phyloP scores from a whole-genome alignment of 2,329 filamentous ascomycete genomes.

The Fonsecaea erecta region DNA sequence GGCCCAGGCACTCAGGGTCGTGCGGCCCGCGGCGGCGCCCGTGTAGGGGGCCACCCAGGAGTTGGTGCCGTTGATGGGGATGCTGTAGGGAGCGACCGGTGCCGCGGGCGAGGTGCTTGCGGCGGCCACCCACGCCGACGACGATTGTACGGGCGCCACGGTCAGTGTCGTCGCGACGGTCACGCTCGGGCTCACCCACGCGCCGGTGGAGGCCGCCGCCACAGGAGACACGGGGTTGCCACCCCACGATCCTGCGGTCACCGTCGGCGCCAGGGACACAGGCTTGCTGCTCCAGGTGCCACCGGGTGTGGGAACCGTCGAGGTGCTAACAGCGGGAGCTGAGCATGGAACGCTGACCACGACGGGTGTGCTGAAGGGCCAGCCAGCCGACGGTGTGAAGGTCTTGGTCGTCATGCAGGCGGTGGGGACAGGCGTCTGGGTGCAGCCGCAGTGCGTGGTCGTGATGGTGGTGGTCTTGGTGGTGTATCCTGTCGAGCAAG shows the following conservation, averaged over 20 bases:
- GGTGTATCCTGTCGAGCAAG: slow-evolving; percentile 21
- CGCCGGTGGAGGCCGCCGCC: slow-evolving; percentile 3
- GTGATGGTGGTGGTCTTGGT: slow-evolving; percentile 24
- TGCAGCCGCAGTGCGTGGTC: slow-evolving; percentile 26
- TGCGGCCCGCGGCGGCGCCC: slow-evolving; percentile 27
- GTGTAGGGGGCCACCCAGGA: slow-evolving; percentile 27
- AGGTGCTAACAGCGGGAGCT: background rate
- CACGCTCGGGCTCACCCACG: slow-evolving; percentile 16
- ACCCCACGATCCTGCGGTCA: background rate
- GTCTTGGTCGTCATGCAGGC: slow-evolving; percentile 21
- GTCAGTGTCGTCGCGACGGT: slow-evolving; percentile 27
- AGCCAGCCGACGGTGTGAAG: slow-evolving; percentile 20
- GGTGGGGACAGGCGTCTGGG: slow-evolving; percentile 24
- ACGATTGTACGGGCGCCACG: slow-evolving; percentile 22
- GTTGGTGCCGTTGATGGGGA: slow-evolving; percentile 6
- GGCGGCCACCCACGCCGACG: slow-evolving; percentile 11
- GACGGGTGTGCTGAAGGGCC: slow-evolving; percentile 21
- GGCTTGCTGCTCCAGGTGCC: background rate
- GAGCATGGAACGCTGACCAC: slow-evolving; percentile 9
- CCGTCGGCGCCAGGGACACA: background rate
- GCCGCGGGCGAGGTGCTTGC: background rate
- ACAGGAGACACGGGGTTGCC: slow-evolving; percentile 6
- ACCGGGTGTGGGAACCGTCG: background rate
- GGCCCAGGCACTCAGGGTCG: slow-evolving; percentile 7
- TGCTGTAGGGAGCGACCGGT: slow-evolving; percentile 1